Evolutionary conservation across 23 red algal genomes (phyloP).

Genomic region (Gracilaria gracilis): DNA sequence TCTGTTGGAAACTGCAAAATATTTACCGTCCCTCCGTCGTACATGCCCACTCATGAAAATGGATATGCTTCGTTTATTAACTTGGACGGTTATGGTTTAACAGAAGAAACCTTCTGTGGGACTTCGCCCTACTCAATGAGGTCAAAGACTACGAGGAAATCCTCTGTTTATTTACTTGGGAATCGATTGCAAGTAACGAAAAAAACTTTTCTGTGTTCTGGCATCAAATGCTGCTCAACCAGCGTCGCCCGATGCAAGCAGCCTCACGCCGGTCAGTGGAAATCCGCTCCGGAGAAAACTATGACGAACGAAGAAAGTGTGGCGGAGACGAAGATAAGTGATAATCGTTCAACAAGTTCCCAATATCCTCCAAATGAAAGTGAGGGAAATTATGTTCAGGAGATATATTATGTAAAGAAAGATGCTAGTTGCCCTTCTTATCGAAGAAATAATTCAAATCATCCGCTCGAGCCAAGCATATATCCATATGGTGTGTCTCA

Average conservation of each 20-base stretch:
- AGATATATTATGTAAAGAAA: no score
- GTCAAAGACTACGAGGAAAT: not conserved
- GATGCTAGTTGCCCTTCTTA: no score
- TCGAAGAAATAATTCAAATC: no score
- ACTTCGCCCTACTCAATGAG: not conserved
- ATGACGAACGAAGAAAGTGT: no score
- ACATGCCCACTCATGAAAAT: not conserved
- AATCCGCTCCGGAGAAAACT: no score
- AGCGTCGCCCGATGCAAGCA: not conserved
- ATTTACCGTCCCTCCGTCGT: not conserved
- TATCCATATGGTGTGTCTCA: no score
- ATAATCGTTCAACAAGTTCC: no score
- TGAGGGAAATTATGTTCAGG: no score
- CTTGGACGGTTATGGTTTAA: not conserved
- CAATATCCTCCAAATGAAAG: no score
- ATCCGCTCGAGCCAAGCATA: no score
- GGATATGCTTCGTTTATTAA: not conserved
- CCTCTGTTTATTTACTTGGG: not conserved
- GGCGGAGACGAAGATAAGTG: no score
- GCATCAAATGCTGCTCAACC: not conserved
- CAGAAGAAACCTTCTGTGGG: not conserved
- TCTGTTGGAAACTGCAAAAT: not conserved
- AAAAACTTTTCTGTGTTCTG: not conserved
- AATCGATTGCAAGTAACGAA: not conserved
- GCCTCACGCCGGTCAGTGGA: not conserved